These are phyloP conservation scores for Pseudocercospora fijiensis DNA, from an alignment of 2,329 filamentous ascomycete genomes.

Conservation along the genomic window DNA sequence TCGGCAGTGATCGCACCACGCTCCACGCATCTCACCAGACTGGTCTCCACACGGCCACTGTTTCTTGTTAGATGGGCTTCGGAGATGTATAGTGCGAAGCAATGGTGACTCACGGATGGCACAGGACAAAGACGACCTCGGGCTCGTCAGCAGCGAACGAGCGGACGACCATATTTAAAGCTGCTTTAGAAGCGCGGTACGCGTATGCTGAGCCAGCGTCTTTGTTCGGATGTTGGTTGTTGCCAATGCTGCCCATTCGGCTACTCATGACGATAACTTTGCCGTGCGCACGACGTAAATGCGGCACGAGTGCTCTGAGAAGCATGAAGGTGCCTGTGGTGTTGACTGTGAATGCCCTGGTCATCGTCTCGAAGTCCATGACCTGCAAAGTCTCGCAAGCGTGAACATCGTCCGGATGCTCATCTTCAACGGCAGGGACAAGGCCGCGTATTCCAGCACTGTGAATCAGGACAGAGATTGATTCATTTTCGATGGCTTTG, in stretches of 20 bases:
- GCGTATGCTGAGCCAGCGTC: constrained; percentile 46
- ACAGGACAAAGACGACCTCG: constrained; percentile 43
- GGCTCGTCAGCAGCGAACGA: constrained; percentile 47
- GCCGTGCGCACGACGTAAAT: constrained; percentile 29
- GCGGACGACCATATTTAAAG: constrained; percentile 48
- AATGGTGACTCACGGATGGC: constrained; percentile 40
- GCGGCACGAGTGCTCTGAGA: constrained; percentile 41
- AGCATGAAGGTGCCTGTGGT: constrained; percentile 46
- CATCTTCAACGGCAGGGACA: constrained; percentile 35
- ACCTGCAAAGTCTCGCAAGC: constrained; percentile 44
- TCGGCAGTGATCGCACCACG: constrained; percentile 46
- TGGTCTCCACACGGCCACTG: constrained; percentile 46
- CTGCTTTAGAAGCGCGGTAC: constrained; percentile 50
- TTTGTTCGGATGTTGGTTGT: constrained; percentile 37
- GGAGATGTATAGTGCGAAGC: neutral
- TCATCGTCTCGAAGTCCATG: constrained; percentile 45
- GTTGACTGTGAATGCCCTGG: constrained; percentile 44
- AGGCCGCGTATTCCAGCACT: constrained; percentile 48
- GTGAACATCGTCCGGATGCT: constrained; percentile 38
- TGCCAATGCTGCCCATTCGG: constrained; percentile 46
- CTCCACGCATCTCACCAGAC: constrained; percentile 46
- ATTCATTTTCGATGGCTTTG: constrained; percentile 19
- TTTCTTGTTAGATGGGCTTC: neutral
- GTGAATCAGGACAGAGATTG: constrained; percentile 46
- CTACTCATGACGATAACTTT: constrained; percentile 47